A percentile compares a stretch with the other conserved stretches of the same genome.
phyloP scores from a whole-genome alignment of 164 flowering plant species.

The Houttuynia cordata region DNA sequence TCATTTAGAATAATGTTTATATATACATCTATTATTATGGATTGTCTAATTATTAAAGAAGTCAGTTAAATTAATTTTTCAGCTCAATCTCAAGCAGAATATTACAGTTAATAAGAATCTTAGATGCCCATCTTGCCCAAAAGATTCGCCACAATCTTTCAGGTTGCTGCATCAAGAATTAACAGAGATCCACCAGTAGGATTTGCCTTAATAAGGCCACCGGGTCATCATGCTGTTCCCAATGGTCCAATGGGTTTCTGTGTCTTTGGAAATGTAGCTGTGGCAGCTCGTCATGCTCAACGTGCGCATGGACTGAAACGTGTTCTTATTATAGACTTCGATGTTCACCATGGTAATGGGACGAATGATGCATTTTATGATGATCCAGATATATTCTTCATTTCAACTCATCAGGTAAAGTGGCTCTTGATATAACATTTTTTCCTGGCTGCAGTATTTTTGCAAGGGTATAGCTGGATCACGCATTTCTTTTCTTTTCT shows the following conservation, averaged over 20 bases:
- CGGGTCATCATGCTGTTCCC: conserved; percentile 98
- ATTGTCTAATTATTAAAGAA: background rate
- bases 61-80: background rate
- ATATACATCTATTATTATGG: background rate
- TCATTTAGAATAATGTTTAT: background rate
- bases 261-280: conserved; percentile 89
- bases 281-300: conserved; percentile 96
- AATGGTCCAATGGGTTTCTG: conserved; percentile 97
- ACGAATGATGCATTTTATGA: conserved; percentile 92
- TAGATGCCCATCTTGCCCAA: background rate
- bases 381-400: conserved; percentile 87
- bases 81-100: background rate
- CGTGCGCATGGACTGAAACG: conserved; percentile 68
- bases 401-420: conserved; percentile 87
- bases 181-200: conserved; percentile 54
- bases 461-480: background rate
- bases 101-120: background rate
- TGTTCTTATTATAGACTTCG: conserved; percentile 89
- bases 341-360: conserved; percentile 98
- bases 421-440: background rate
- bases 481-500: background rate
- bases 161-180: conserved; percentile 67
- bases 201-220: conserved; percentile 87
- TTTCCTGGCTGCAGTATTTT: background rate
- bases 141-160: conserved; percentile 3